Evolutionary conservation across 2,329 filamentous ascomycete species (phyloP), one percentile per base, ranked within the genome.

Genomic region (Ophiostoma pallidulum): DNA sequence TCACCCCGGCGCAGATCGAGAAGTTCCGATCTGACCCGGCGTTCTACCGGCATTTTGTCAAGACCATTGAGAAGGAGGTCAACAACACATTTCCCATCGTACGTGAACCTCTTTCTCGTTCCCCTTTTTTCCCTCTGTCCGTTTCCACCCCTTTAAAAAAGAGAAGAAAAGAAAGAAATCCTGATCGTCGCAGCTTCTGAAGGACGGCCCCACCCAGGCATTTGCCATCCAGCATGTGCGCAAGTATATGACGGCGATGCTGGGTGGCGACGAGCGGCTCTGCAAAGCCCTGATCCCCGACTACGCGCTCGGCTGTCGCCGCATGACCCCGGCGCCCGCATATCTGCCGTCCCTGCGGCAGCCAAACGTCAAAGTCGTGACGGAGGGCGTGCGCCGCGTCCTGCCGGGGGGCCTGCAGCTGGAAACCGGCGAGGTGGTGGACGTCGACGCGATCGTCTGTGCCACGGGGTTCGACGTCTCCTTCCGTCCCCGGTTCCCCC

Each of bases 391-490:
- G 33, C 62, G 63, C 28, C 56, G 60, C 7, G 64, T 78, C 36
- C 68, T 74, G 2, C 59, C 66, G 10, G 64, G 67, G n/a, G 70
- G 75, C 13, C 60, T 78, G 41, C 60, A 71, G 57, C 62, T 77
- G 28, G 64, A 62, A 1, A 68, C 67, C 4, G 74, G 72, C n/a
- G 57, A 67, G 31, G 59, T 71, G n/a, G 58, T 74, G 44, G 64
- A 72, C 29, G 68, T 76, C 13, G 78, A 81, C 55, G 67, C 68
- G 12, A 70, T 81, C 19, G 65, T 80, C 41, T 77, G 74, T 50
- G 75, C 75, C n/a, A 78, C 74, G 0, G 74, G 75, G 1, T 78
- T 77, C 55, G 69, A 78, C 54, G 70, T 69, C 5, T 73, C 71
- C 1, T 77, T 76, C 57, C 58, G 65, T 8, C 73, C 74, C 3